Percentiles rank a stretch among this genome's conserved stretches.
Conservation (phyloP, 352 stramenopile species). For the Pythium angustatum region DNA sequence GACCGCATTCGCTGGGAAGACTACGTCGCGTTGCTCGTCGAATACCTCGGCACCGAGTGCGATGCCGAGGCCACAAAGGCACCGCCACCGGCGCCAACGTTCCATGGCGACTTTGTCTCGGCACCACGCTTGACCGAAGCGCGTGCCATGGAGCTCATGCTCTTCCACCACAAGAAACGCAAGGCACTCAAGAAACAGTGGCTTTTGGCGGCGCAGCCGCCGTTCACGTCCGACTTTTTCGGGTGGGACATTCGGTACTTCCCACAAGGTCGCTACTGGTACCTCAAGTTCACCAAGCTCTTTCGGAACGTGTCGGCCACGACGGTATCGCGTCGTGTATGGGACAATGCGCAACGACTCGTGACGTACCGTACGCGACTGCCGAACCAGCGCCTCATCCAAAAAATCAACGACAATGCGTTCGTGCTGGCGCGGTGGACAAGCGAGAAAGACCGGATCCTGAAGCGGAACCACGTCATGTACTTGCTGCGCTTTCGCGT, state of each 20-base stretch:
- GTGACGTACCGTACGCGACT: constrained; percentile 45
- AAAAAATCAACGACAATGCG: constrained; percentile 50
- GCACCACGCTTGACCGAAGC: constrained; percentile 31
- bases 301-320: constrained; percentile 35
- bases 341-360: constrained; percentile 47
- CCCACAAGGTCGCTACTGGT: constrained; percentile 35
- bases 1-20: constrained; percentile 50
- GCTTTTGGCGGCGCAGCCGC: constrained; percentile 20
- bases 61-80: background rate
- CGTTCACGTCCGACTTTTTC: constrained; percentile 39
- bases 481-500: constrained; percentile 53
- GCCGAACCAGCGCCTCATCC: constrained; percentile 34
- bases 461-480: constrained; percentile 27
- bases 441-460: constrained; percentile 24
- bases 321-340: constrained; percentile 36
- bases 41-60: constrained; percentile 31
- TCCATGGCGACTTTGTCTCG: constrained; percentile 11
- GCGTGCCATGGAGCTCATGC: constrained; percentile 39
- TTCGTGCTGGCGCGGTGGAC: constrained; percentile 37
- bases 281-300: constrained; percentile 49
- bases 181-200: constrained; percentile 37
- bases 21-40: constrained; percentile 48
- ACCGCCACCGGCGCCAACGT: background rate
- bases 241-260: constrained; percentile 49
- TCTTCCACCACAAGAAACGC: constrained; percentile 36